Base-by-base conservation (phyloP, 2,329 filamentous ascomycete species). In the Botrytis aclada region DNA sequence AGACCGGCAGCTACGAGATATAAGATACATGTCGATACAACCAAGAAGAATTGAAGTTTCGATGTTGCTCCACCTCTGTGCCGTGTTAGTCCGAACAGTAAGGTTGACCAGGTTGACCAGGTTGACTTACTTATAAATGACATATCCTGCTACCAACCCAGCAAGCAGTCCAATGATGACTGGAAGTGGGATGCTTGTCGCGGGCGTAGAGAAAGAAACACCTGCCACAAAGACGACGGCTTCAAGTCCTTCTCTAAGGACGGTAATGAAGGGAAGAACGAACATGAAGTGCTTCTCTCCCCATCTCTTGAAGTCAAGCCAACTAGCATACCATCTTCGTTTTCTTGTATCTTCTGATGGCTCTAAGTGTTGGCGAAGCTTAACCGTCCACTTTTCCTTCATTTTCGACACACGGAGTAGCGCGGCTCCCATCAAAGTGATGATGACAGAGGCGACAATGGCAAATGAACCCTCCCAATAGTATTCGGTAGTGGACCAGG, bases 141-240 rank as follows among this genome's bases (percentile, higher is more conserved):
- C 74, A 78, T 88, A 95, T 6, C 94, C 93, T 58, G 95, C 86
- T 1, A 88, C 69, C 20, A 83, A 80, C 1, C 94, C 94, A 25
- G 90, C 91, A 4, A 87, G 78, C 25, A 97, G 82, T 0, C 94
- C 94, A 29, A 89, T 86, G 32, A 97, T 82, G 4, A 94, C 92
- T 0, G 94, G 89, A 8, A 97, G 83, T 3, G 94, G 94, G 69
- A 97, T 92, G 0, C 94, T 87, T 9, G 87, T 88, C 2, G 93
- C 93, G 0, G 93, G 93, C 5, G 92, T 85, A 0, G 90, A 88
- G 71, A 97, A 89, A 4, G 92, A 91, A 7, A 97, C 94, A 32
- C 94, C 94, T 25, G 93, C 93, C 70, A 97, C 89, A 81, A 97
- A 97, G 37, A 97, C 88, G 51, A 97, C 91, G 0, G 92, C 93